These are phyloP conservation scores for Claviceps lovelessii DNA, from an alignment of 2,329 filamentous ascomycete genomes.

Conservation along the genomic window DNA sequence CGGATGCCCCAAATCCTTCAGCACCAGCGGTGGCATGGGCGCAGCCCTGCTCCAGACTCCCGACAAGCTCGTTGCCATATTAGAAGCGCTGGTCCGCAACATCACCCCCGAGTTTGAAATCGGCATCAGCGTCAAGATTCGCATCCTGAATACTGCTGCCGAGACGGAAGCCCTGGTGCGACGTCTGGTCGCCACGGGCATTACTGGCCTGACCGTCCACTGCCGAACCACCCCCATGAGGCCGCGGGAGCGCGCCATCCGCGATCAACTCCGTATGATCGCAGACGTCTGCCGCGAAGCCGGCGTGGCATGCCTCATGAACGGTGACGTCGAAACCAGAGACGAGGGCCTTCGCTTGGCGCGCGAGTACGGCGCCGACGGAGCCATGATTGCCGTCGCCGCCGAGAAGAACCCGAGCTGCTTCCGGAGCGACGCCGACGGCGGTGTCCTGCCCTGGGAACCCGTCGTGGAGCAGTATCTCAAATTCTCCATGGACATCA, in stretches of 20 bases:
- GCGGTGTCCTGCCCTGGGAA: constrained; percentile 58
- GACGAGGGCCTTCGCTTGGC: constrained; percentile 60
- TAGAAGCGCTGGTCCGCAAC: constrained; percentile 66
- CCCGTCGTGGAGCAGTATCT: constrained; percentile 69
- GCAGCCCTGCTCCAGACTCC: constrained; percentile 77
- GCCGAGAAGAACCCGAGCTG: constrained; percentile 86
- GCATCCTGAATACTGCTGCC: constrained; percentile 63
- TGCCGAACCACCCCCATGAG: constrained; percentile 95
- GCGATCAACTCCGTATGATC: constrained; percentile 75
- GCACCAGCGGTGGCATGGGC: constrained; percentile 86
- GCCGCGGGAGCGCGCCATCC: constrained; percentile 72
- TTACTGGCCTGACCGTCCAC: constrained; percentile 83
- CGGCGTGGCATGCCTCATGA: constrained; percentile 88
- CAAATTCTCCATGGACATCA: constrained; percentile 54
- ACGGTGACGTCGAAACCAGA: constrained; percentile 71
- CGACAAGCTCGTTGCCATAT: constrained; percentile 68
- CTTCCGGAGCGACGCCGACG: constrained; percentile 56
- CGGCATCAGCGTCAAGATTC: constrained; percentile 93
- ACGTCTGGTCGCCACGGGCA: constrained; percentile 70
- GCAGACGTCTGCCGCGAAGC: constrained; percentile 64
- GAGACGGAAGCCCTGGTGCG: constrained; percentile 66
- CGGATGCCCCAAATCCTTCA: constrained; percentile 96
- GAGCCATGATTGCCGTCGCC: constrained; percentile 90
- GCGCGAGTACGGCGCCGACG: constrained; percentile 70
- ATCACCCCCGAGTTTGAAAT: constrained; percentile 69